Base-by-base conservation (phyloP, 257 asterid species). In the Petunia axillaris region DNA sequence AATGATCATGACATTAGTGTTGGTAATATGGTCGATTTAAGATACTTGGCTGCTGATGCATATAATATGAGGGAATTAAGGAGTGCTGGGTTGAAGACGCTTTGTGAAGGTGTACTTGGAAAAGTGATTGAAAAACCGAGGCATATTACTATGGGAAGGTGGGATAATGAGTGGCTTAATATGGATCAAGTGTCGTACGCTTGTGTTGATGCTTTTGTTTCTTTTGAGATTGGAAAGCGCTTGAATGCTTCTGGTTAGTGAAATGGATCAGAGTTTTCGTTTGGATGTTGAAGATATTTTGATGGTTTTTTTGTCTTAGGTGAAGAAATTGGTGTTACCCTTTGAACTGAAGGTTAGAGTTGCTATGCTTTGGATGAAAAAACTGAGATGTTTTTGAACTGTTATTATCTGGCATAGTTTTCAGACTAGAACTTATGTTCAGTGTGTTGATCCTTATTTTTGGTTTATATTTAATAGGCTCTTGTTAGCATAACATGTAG, bases 161-260 rank as follows among this genome's bases (percentile, higher is more conserved):
- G 82, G 87, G 84, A 84, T 71, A 16, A 76, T 16, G 75, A 59
- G 6, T 84, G 84, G 79, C 55, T 84, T 65, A 70, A 54, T 50
- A 38, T 65, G 11, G 52, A 8, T 5, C 87, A 84, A 66, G 81
- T 84, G 2, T 63, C 52, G 67, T 81, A 81, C 62, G 84, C 87
- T 25, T 84, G 87, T 53, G 65, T 81, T 84, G 87, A 81, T 84
- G 87, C 87, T 14, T 84, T 77, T 54, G 73, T 81, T 13, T 77
- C 84, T 25, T 25, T 25, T 25, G 25, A 25, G 25, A 25, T 25
- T 25, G 25, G 25, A 25, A 25, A 25, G 25, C 1, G 81, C 68
- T 37, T 80, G 81, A 25, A 25, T 54, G 83, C 81, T 25, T 58
- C 78, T 35, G 83, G 15, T 25, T 25, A 25, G 25, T 25, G 25